Percentiles rank a stretch among this genome's conserved stretches.
phyloP scores from a whole-genome alignment of 345 rosid genomes.

The Erysimum cheiranthoides region DNA sequence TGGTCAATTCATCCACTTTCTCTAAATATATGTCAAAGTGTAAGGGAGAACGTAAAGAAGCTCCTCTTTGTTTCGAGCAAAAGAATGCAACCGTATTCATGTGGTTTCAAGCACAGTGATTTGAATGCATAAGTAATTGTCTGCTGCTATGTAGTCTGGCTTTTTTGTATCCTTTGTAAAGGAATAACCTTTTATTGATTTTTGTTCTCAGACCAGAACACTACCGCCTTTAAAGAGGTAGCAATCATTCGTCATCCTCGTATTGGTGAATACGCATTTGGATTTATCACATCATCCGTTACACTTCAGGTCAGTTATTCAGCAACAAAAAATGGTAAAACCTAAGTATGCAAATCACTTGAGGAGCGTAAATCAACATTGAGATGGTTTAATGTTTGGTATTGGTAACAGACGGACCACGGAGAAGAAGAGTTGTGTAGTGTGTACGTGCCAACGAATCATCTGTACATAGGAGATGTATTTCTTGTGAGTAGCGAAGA shows the following conservation, averaged over 20 bases:
- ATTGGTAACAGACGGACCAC: conserved; percentile 58
- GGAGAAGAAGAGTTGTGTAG: conserved; percentile 90
- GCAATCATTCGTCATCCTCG: conserved; percentile 92
- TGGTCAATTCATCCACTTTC: background rate
- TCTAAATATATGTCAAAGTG: background rate
- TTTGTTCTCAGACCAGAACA: conserved; percentile 68
- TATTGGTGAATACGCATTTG: conserved; percentile 87
- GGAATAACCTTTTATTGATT: background rate
- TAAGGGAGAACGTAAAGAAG: background rate
- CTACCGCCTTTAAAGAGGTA: conserved; percentile 81
- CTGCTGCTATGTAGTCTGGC: conserved; percentile 21
- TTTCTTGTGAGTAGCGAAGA: conserved; percentile 83
- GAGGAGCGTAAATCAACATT: background rate
- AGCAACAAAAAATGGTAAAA: conserved; percentile 3
- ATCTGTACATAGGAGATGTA: conserved; percentile 80
- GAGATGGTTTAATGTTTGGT: conserved; percentile 8
- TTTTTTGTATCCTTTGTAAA: background rate
- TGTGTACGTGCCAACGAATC: conserved; percentile 86
- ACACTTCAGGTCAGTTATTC: conserved; percentile 68
- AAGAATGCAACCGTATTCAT: background rate
- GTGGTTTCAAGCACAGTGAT: background rate
- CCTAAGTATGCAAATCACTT: background rate
- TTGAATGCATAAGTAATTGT: background rate
- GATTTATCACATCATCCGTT: conserved; percentile 82
- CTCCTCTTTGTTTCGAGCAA: background rate